Evolutionary conservation across 2,329 filamentous ascomycete species (phyloP).

Genomic region (Tolypocladium endophyticum): DNA sequence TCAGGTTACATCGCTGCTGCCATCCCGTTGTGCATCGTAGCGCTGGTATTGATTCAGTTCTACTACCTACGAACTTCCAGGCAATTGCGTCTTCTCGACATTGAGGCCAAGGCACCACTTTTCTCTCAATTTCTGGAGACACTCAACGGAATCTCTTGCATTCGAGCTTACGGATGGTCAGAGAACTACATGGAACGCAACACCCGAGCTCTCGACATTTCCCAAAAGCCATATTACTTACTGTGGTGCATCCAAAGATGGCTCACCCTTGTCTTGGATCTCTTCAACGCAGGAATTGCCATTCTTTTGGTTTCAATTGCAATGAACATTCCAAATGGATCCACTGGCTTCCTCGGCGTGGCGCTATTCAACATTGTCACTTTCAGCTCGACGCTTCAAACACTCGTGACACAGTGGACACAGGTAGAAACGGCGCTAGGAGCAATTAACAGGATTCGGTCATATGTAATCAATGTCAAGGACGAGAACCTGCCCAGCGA

Average conservation of each 20-base stretch:
- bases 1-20: constrained; percentile 33
- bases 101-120: constrained; percentile 18
- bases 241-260: constrained; percentile 38
- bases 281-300: constrained; percentile 33
- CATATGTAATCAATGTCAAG: constrained; percentile 11
- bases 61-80: constrained; percentile 21
- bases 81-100: constrained; percentile 18
- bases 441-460: constrained; percentile 14
- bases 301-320: constrained; percentile 32
- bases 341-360: constrained; percentile 15
- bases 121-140: constrained; percentile 17
- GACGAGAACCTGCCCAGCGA: constrained; percentile 12
- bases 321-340: constrained; percentile 20
- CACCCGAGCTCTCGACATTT: constrained; percentile 19
- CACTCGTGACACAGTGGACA: constrained; percentile 21
- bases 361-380: constrained; percentile 17
- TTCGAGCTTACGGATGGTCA: constrained; percentile 25
- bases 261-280: constrained; percentile 36
- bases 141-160: constrained; percentile 11
- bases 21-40: constrained; percentile 26
- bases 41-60: constrained; percentile 15
- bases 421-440: constrained; percentile 16
- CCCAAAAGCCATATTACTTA: constrained; percentile 25
- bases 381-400: constrained; percentile 17
- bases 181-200: constrained; percentile 9